Conservation (phyloP, 306 rosid genomes). For the cucumber (Cucumis sativus) region DNA sequence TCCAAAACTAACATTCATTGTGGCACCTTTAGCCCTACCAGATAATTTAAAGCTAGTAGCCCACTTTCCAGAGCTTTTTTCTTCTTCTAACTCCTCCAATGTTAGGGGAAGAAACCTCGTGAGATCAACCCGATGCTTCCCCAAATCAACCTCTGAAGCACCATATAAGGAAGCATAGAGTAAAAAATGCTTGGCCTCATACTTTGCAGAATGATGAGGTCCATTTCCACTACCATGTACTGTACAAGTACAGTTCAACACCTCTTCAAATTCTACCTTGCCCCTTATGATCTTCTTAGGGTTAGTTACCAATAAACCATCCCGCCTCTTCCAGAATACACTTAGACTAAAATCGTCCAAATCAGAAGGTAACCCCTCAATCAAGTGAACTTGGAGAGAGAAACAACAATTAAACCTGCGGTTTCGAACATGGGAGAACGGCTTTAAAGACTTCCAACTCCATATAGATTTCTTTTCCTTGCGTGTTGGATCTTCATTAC, state of each 20-base stretch:
- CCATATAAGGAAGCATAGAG: constrained; percentile 55
- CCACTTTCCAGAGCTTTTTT: constrained; percentile 70
- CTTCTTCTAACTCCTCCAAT: constrained; percentile 78
- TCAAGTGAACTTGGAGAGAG: constrained; percentile 60
- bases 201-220: constrained; percentile 69
- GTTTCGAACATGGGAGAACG: constrained; percentile 44
- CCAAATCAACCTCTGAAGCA: constrained; percentile 58
- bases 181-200: constrained; percentile 70
- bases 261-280: constrained; percentile 48
- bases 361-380: constrained; percentile 51
- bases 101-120: constrained; percentile 82
- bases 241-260: constrained; percentile 46
- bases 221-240: constrained; percentile 73
- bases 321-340: constrained; percentile 81
- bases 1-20: constrained; percentile 80
- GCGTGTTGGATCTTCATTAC: constrained; percentile 24
- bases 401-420: constrained; percentile 67
- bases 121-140: constrained; percentile 79
- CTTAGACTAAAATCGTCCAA: constrained; percentile 38
- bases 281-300: constrained; percentile 57
- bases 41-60: constrained; percentile 63
- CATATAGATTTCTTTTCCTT: constrained; percentile 84
- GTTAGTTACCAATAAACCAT: constrained; percentile 44
- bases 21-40: constrained; percentile 67
- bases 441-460: constrained; percentile 71